These are phyloP conservation scores for Hypoxylon sp. DNA, from an alignment of 2,329 filamentous ascomycete species.

Conservation along the genomic window DNA sequence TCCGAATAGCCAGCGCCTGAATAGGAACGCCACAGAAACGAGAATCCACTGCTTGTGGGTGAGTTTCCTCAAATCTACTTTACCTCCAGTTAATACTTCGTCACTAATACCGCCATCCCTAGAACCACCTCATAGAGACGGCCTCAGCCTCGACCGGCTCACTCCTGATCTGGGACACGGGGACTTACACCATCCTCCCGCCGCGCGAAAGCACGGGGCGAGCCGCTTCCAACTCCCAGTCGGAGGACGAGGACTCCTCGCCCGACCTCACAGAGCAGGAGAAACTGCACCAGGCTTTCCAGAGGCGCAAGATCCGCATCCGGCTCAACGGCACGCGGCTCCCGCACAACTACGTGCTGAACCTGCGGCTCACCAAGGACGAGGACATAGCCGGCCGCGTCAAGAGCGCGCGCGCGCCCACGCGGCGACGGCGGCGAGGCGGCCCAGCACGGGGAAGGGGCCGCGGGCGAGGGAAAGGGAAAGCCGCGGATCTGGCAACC, in stretches of 20 bases:
- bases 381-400: conserved; percentile 55
- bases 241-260: conserved; percentile 46
- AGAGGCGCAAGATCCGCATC: conserved; percentile 67
- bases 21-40: conserved; percentile 72
- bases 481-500: conserved; percentile 18
- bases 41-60: conserved; percentile 71
- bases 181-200: conserved; percentile 67
- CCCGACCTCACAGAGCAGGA: conserved; percentile 54
- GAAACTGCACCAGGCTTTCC: conserved; percentile 66
- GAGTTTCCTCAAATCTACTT: conserved; percentile 38
- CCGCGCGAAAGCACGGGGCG: conserved; percentile 51
- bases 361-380: conserved; percentile 62
- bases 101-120: not conserved
- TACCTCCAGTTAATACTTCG: no score
- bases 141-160: conserved; percentile 67
- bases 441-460: conserved; percentile 36
- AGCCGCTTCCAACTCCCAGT: conserved; percentile 51
- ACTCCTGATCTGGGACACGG: conserved; percentile 73
- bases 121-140: conserved; percentile 73
- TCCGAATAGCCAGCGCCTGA: conserved; percentile 65
- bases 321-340: conserved; percentile 66
- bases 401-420: conserved; percentile 45
- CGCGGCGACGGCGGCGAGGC: conserved; percentile 46
- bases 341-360: conserved; percentile 65
- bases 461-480: conserved; percentile 23